Conservation (phyloP, 2,329 filamentous ascomycete genomes). For the Claviceps fusiformis region DNA sequence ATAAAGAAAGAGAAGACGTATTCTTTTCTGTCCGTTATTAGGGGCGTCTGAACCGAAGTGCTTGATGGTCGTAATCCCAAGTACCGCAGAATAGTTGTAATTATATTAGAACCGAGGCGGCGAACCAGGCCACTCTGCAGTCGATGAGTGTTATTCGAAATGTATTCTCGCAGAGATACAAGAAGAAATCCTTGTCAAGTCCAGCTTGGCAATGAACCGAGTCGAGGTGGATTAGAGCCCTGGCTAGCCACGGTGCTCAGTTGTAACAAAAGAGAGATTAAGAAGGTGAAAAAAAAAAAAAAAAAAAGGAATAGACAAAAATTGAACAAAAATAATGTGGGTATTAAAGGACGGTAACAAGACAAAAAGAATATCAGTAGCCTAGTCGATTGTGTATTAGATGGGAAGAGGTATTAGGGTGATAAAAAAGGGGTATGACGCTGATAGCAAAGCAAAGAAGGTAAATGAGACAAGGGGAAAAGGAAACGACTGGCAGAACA, state of each 20-base stretch:
- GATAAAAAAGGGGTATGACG: slow-evolving; percentile 17
- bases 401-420: no score
- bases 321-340: no score
- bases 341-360: no score
- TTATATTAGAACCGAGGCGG: slow-evolving; percentile 2
- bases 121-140: slow-evolving; percentile 12
- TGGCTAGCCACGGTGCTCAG: not conserved
- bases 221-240: not conserved
- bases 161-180: not conserved
- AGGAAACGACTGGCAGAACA: slow-evolving; percentile 13
- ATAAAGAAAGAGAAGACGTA: no score
- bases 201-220: not conserved
- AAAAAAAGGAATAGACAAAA: not conserved
- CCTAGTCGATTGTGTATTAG: slow-evolving; percentile 41
- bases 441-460: slow-evolving; percentile 1
- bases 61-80: not conserved
- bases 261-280: not conserved
- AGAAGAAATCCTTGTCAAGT: not conserved
- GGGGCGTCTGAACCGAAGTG: not conserved
- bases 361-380: slow-evolving; percentile 35
- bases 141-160: slow-evolving; percentile 4
- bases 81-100: not conserved
- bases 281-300: slow-evolving; percentile 13
- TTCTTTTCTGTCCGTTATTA: no score
- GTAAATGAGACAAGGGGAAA: slow-evolving; percentile 11